Conservation (phyloP, 306 rosid genomes). For the Vigna mungo region DNA sequence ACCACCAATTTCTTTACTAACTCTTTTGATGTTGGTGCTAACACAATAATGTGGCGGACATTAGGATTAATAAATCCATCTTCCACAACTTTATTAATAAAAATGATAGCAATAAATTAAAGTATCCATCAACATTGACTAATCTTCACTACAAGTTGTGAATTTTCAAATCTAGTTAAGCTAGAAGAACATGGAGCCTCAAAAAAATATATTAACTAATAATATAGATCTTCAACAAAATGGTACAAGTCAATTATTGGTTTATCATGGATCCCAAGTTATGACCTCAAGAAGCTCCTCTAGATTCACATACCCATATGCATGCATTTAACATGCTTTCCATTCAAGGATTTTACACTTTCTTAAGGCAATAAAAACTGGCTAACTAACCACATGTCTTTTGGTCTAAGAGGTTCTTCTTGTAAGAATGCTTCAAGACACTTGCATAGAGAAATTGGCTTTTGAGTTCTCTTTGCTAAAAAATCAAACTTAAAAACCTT, state of each 20-base stretch:
- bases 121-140: conserved; percentile 97
- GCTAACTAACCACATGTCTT: conserved; percentile 81
- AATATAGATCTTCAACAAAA: conserved; percentile 19
- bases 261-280: conserved; percentile 99
- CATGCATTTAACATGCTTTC: conserved; percentile 46
- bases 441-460: conserved; percentile 81
- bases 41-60: conserved; percentile 91
- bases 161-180: conserved; percentile 33
- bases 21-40: conserved; percentile 89
- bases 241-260: conserved; percentile 61
- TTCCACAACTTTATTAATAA: conserved; percentile 94
- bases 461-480: conserved; percentile 73
- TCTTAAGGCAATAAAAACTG: too few relatives aligned
- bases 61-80: conserved; percentile 91
- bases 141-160: conserved; percentile 75
- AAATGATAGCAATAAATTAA: conserved; percentile 82
- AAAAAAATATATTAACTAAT: not conserved
- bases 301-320: conserved; percentile 96
- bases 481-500: conserved; percentile 87
- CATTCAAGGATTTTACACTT: too few relatives aligned
- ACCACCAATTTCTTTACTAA: conserved; percentile 97
- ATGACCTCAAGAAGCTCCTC: conserved; percentile 98
- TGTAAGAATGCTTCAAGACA: conserved; percentile 98
- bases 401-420: conserved; percentile 99
- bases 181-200: not conserved